phyloP scores from a whole-genome alignment of 176 grass and related monocot genomes.

The Triticum timopheevii region DNA sequence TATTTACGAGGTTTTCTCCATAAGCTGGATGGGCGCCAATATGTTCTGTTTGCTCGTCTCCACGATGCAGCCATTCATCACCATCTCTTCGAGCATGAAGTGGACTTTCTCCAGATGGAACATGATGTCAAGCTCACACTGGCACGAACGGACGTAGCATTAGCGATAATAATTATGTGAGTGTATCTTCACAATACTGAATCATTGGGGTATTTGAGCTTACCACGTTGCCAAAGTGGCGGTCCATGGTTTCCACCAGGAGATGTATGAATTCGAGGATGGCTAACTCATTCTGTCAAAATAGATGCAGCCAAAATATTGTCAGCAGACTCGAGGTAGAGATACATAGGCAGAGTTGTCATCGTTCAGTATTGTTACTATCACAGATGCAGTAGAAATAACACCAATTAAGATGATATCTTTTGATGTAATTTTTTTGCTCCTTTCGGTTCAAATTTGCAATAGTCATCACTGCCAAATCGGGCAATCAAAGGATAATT shows the following conservation, averaged over 20 bases:
- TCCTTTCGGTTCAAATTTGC: not conserved
- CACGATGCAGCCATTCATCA: constrained; percentile 97
- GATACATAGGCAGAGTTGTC: not conserved
- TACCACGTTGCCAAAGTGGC: constrained; percentile 98
- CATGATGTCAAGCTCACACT: constrained; percentile 98
- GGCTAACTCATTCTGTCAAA: constrained; percentile 86
- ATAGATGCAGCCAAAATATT: not conserved
- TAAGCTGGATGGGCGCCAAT: constrained; percentile 80
- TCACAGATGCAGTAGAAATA: not conserved
- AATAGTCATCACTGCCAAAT: not conserved
- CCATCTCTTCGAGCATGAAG: constrained; percentile 99
- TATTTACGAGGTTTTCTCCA: constrained; percentile 86
- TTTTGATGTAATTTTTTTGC: not conserved
- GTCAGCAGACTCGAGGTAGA: not conserved
- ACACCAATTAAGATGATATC: not conserved
- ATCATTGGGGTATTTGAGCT: not conserved
- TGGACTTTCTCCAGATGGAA: constrained; percentile 98
- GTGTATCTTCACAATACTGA: not conserved
- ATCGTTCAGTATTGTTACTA: not conserved
- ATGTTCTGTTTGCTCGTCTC: constrained; percentile 97
- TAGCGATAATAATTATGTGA: not conserved
- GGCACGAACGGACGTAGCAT: not conserved
- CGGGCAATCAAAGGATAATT: not conserved
- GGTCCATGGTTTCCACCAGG: constrained; percentile 90
- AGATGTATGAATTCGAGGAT: constrained; percentile 99